These are phyloP conservation scores for Ascoidea rubescens DNA, from an alignment of 805 yeast species.

Conservation along the genomic window DNA sequence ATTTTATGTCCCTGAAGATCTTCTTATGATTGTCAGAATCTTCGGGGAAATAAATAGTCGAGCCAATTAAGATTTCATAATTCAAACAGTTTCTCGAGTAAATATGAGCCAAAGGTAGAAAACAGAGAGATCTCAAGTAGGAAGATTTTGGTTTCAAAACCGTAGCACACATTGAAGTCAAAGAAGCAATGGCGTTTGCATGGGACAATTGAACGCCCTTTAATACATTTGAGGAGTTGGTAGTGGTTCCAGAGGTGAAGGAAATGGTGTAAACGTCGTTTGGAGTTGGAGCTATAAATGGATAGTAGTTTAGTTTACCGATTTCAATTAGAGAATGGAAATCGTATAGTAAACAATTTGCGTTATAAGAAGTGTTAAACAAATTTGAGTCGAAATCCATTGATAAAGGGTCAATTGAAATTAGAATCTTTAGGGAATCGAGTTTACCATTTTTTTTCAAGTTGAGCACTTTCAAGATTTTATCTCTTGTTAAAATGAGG, in stretches of 20 bases:
- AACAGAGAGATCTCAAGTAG: conserved; percentile 21
- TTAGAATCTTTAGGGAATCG: conserved; percentile 19
- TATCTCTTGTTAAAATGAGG: conserved; percentile 31
- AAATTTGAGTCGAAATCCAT: conserved; percentile 16
- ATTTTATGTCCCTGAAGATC: conserved; percentile 42
- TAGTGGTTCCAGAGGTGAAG: conserved; percentile 69
- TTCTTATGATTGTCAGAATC: conserved; percentile 35
- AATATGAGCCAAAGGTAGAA: conserved; percentile 39
- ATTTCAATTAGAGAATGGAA: conserved; percentile 17
- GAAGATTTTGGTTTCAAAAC: conserved; percentile 12
- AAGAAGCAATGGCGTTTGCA: conserved; percentile 25
- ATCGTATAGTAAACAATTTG: conserved; percentile 14
- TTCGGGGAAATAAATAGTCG: conserved; percentile 40
- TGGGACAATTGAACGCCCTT: conserved; percentile 55
- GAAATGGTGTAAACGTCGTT: conserved; percentile 46
- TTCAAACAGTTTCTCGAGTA: conserved; percentile 31
- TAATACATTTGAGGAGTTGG: conserved; percentile 27
- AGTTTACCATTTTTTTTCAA: conserved; percentile 19
- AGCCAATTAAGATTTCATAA: conserved; percentile 32
- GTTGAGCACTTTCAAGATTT: conserved; percentile 25
- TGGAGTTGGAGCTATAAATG: conserved; percentile 32
- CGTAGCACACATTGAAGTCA: conserved; percentile 21
- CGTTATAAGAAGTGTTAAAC: conserved; percentile 14
- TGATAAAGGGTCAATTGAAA: conserved; percentile 30
- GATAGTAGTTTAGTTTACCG: conserved; percentile 23